Evolutionary conservation across 176 grass and related monocot genomes (phyloP).

Genomic region (Eragrostis nindensis): DNA sequence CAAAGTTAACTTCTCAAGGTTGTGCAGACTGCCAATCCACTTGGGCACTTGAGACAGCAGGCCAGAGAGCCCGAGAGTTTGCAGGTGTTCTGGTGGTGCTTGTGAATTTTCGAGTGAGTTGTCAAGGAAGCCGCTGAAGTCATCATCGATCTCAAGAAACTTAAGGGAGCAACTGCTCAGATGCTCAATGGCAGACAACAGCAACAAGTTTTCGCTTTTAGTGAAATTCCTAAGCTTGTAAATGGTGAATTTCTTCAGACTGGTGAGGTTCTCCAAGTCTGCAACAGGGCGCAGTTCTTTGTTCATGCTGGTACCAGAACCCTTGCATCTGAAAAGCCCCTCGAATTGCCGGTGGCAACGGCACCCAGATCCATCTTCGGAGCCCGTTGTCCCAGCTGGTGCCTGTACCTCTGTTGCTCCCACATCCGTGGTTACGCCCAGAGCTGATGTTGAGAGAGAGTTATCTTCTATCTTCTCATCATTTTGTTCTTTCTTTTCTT

Average conservation of each 20-base stretch:
- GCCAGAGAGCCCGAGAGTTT: constrained; percentile 20
- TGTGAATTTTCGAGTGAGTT: not conserved
- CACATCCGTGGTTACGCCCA: too few species aligned
- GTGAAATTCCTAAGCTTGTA: not conserved
- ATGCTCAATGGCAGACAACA: constrained; percentile 27
- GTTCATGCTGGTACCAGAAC: not conserved
- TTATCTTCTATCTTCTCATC: too few species aligned
- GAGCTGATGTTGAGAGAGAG: too few species aligned
- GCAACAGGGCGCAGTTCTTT: not conserved
- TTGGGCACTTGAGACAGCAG: not conserved
- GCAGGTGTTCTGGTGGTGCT: constrained; percentile 10
- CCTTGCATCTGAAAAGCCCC: too few species aligned
- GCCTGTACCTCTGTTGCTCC: too few species aligned
- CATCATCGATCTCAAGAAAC: constrained; percentile 25
- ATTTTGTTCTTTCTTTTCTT: too few species aligned
- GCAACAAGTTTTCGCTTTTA: not conserved
- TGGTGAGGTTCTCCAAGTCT: constrained; percentile 20
- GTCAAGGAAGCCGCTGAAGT: constrained; percentile 17
- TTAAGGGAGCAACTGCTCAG: constrained; percentile 34
- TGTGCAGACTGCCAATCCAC: not conserved
- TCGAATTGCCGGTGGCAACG: too few species aligned
- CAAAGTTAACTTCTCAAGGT: constrained; percentile 22
- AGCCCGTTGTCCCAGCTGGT: too few species aligned
- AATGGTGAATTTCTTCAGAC: constrained; percentile 24
- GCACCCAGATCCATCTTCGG: too few species aligned